These are phyloP conservation scores for Pseudoneurospora amorphoporcata DNA, from an alignment of 495 filamentous ascomycete genomes.

Conservation along the genomic window DNA sequence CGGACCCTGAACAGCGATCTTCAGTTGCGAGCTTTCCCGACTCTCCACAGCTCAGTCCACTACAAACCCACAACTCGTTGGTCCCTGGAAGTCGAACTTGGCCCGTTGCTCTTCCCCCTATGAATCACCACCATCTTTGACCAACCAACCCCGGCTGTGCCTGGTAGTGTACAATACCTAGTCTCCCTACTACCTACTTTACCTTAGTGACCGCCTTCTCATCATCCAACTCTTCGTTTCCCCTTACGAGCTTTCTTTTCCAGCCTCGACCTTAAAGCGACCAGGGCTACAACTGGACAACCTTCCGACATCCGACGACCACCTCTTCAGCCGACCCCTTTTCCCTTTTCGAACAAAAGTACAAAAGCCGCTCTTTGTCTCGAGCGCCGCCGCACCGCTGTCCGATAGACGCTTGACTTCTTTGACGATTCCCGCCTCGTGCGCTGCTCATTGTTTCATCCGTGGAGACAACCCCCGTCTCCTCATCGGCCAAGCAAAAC, in stretches of 20 bases:
- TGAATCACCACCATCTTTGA: neutral
- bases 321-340: neutral
- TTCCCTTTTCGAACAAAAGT: neutral
- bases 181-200: neutral
- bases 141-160: neutral
- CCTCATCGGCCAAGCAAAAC: neutral
- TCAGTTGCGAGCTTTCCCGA: neutral
- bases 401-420: neutral
- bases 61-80: neutral
- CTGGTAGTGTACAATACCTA: neutral
- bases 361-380: neutral
- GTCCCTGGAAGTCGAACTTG: neutral
- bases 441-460: neutral
- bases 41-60: neutral
- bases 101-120: neutral
- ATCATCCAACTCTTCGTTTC: neutral
- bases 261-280: neutral
- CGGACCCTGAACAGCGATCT: neutral
- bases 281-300: neutral
- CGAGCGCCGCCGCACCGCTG: neutral
- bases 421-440: neutral
- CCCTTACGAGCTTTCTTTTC: neutral
- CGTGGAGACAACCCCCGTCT: neutral
- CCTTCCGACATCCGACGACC: neutral
- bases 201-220: neutral